Evolutionary conservation across 257 asterid genomes (phyloP).

Genomic region (Nyctanthes arbortristis): DNA sequence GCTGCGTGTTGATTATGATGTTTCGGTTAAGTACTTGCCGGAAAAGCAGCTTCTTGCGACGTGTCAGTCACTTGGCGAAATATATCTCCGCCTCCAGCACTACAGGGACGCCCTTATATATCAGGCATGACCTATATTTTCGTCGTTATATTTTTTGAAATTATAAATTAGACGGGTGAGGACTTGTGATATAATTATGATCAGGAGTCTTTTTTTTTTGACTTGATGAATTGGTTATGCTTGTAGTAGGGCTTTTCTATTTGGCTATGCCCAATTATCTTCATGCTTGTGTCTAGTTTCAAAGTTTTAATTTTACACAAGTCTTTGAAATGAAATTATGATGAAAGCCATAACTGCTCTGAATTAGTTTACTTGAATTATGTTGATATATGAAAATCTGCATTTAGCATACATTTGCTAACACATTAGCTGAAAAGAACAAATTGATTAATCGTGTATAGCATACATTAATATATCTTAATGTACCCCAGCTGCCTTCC

Average conservation of each 20-base stretch:
- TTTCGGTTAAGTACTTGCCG: conserved; percentile 57
- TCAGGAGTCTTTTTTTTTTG: neutral
- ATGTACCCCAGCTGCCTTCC: neutral
- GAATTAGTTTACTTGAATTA: neutral
- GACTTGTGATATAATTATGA: neutral
- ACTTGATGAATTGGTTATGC: neutral
- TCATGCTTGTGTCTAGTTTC: neutral
- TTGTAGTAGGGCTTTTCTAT: neutral
- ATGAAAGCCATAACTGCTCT: neutral
- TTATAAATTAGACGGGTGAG: neutral
- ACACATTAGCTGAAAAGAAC: neutral
- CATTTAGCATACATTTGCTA: neutral
- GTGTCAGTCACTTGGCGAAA: conserved; percentile 94
- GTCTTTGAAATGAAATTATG: neutral
- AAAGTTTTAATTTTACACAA: neutral
- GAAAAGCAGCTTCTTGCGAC: conserved; percentile 78
- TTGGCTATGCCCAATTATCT: neutral
- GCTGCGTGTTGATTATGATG: conserved; percentile 82
- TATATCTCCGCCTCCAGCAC: conserved; percentile 65
- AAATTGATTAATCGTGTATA: neutral
- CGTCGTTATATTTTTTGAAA: neutral
- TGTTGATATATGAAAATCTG: neutral
- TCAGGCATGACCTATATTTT: conserved; percentile 55
- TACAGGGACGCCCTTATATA: conserved; percentile 59
- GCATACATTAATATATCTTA: too few species aligned